Conservation (phyloP, 352 stramenopile genomes). For the Poterioochromonas sp. region DNA sequence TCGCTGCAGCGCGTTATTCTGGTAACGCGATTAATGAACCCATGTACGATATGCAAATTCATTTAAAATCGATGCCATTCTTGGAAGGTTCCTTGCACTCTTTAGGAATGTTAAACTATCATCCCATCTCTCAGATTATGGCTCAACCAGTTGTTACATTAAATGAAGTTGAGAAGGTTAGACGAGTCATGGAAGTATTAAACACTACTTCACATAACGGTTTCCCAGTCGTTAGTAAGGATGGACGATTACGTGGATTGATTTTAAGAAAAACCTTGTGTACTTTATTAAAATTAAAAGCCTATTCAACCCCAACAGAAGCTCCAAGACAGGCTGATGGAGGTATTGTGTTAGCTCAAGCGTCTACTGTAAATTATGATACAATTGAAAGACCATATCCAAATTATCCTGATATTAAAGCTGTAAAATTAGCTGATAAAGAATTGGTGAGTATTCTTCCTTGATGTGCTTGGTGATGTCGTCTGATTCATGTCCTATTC, state of each 20-base stretch:
- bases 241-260: constrained; percentile 1
- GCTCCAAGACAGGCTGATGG: neutral
- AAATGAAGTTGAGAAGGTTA: constrained; percentile 24
- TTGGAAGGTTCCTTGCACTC: constrained; percentile 60
- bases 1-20: constrained; percentile 91
- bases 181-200: neutral
- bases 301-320: neutral
- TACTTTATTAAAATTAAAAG: constrained; percentile 16
- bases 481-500: neutral
- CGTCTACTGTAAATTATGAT: constrained; percentile 10
- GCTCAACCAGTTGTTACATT: neutral
- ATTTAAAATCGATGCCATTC: constrained; percentile 90
- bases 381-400: constrained; percentile 20
- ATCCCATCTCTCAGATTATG: constrained; percentile 25
- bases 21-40: constrained; percentile 96
- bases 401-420: constrained; percentile 4
- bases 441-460: constrained; percentile 20
- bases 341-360: neutral
- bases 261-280: constrained; percentile 3
- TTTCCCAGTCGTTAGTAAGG: constrained; percentile 10
- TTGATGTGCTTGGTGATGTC: neutral
- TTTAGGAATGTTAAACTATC: constrained; percentile 22
- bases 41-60: constrained; percentile 98
- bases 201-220: constrained; percentile 20
- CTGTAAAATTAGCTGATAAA: neutral